Base-by-base conservation (phyloP, 2,329 filamentous ascomycete genomes). In the Chrysoporthe austroafricana region DNA sequence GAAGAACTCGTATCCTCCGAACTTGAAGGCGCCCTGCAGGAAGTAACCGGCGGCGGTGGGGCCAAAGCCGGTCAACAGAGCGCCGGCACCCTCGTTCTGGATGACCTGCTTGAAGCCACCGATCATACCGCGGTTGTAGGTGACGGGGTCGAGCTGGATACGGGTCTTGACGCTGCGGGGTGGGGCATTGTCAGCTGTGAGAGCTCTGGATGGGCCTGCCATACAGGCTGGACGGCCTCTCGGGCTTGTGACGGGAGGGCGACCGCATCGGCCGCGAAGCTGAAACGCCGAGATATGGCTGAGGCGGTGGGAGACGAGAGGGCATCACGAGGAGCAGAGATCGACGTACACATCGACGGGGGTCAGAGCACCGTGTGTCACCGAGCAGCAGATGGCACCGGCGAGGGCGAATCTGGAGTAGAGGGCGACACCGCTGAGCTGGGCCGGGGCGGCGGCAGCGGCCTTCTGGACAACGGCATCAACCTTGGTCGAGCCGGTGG, bases 371-470 rank as follows among this genome's bases (percentile, higher is more conserved):
- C 95, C 96, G 89, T 99, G 96, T 79, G 96, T 99, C 84, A 98
- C 85, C 76, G 94, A 96, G 84, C 96, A 99, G 90, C 96, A 97
- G 86, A 98, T 85, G 76, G 96, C 96, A 84, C 96, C 96, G 77
- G 96, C 94, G 77, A 99, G 91, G 84, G 96, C 95, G 86, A 97
- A 97, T 83, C 93, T 90, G 77, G 93, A 92, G 90, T 98, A 98
- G 76, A 99, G 92, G 70, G 81, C 84, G 74, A 94, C 4, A 73
- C 83, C 84, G 72, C 78, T 78, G 71, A 81, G 79, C 79, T 83
- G 79, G 71, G 76, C 71, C 67, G 80, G 79, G 71, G 80, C 78
- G 69, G 74, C 74, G 73, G 77, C 78, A 74, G 79, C 79, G 73
- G 78, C 76, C 72, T 77, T 77, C 76, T 81, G 76, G 75, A 81